Percentiles rank a stretch among this genome's conserved stretches.
Evolutionary conservation across 352 stramenopile genomes (phyloP).

Genomic region (Pythium coloratum): DNA sequence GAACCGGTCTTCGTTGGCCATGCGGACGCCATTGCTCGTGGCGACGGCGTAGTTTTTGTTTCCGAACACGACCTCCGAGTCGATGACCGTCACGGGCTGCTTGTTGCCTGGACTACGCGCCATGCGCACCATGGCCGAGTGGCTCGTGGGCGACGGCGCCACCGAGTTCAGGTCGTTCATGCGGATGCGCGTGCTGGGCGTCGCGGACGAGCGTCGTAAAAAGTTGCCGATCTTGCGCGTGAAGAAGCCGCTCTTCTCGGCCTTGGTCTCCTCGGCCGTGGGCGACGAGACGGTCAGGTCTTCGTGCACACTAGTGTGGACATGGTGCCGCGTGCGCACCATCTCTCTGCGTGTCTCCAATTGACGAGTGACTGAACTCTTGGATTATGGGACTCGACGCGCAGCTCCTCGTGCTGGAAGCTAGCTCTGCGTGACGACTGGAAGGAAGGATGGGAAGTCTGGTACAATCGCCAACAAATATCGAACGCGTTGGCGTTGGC

Average conservation of each 20-base stretch:
- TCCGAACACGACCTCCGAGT: conserved; percentile 55
- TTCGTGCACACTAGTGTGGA: conserved; percentile 26
- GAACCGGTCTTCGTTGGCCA: conserved; percentile 69
- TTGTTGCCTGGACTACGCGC: conserved; percentile 5
- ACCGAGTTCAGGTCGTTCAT: conserved; percentile 22
- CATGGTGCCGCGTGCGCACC: conserved; percentile 23
- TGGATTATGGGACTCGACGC: background rate
- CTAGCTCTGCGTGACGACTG: background rate
- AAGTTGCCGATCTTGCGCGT: conserved; percentile 43
- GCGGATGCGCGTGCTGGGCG: conserved; percentile 15
- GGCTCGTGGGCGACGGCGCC: conserved; percentile 17
- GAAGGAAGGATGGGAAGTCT: background rate
- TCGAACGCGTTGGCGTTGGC: background rate
- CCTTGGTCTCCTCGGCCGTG: conserved; percentile 31
- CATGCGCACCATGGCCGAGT: conserved; percentile 1
- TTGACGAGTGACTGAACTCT: background rate
- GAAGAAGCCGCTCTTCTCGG: conserved; percentile 48
- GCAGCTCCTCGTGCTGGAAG: background rate
- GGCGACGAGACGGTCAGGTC: conserved; percentile 6
- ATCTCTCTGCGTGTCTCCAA: conserved; percentile 2
- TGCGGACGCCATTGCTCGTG: conserved; percentile 47
- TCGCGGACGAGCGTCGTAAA: conserved; percentile 44
- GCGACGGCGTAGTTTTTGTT: conserved; percentile 40
- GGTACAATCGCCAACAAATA: background rate
- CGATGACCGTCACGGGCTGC: conserved; percentile 32